A percentile compares a stretch with the other conserved stretches of the same genome.
phyloP scores from a whole-genome alignment of 2,329 filamentous ascomycete species.

The Scytalidium lignicola region DNA sequence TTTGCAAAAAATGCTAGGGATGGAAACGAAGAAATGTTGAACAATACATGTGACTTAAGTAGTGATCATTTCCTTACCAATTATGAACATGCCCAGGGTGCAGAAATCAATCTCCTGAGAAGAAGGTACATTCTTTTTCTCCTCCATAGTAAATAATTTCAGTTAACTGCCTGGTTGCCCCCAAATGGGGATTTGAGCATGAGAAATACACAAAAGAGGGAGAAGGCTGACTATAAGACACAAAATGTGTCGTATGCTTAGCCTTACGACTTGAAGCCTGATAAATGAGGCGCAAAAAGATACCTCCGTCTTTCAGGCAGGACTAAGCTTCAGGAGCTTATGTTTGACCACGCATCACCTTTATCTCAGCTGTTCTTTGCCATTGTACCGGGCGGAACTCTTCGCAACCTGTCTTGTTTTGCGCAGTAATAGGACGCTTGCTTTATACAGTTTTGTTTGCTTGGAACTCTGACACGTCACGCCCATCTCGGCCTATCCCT shows the following conservation, averaged over 20 bases:
- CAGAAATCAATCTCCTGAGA: slow-evolving; percentile 56
- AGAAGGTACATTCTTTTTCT: slow-evolving; percentile 19
- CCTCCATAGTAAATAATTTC: slow-evolving; percentile 12
- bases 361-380: neutral
- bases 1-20: neutral
- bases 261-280: neutral
- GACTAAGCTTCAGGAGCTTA: neutral
- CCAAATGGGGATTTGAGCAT: neutral
- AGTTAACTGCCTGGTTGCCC: neutral
- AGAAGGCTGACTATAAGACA: neutral
- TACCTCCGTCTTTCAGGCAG: neutral
- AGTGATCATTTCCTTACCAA: slow-evolving; percentile 43
- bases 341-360: neutral
- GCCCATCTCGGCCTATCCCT: neutral
- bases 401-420: neutral
- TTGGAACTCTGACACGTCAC: neutral
- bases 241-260: neutral
- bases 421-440: neutral
- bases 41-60: neutral
- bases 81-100: slow-evolving; percentile 69
- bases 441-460: neutral
- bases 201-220: neutral
- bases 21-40: neutral
- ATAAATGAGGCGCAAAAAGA: neutral
- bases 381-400: neutral